These are phyloP conservation scores for Westerdykella ornata DNA, from an alignment of 2,329 filamentous ascomycete genomes.

Conservation along the genomic window DNA sequence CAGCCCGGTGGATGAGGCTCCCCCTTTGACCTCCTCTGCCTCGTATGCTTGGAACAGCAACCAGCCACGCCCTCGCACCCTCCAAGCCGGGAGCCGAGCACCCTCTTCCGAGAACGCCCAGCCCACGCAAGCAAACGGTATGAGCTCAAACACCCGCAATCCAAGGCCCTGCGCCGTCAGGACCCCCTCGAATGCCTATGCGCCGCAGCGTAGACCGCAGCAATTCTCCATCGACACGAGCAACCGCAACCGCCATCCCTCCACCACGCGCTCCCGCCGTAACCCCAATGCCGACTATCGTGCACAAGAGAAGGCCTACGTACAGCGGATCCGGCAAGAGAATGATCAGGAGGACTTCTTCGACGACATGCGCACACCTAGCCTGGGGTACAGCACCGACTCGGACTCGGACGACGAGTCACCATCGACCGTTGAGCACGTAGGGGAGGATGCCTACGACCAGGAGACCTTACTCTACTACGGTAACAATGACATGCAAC, in stretches of 20 bases:
- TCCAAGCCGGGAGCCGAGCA: constrained; percentile 1
- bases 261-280: constrained; percentile 48
- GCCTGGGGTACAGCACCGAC: constrained; percentile 61
- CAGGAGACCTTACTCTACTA: constrained; percentile 91
- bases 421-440: constrained; percentile 73
- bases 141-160: constrained; percentile 12
- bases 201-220: constrained; percentile 43
- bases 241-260: constrained; percentile 51
- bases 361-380: constrained; percentile 60
- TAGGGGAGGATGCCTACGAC: constrained; percentile 77
- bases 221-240: constrained; percentile 43
- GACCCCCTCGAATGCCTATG: constrained; percentile 47
- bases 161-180: constrained; percentile 40
- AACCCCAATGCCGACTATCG: constrained; percentile 69
- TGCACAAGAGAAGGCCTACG: constrained; percentile 89
- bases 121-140: constrained; percentile 14
- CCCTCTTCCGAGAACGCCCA: constrained; percentile 25
- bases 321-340: constrained; percentile 83
- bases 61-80: constrained; percentile 20
- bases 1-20: constrained; percentile 29
- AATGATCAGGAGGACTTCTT: constrained; percentile 63
- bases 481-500: constrained; percentile 80
- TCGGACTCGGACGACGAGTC: constrained; percentile 89
- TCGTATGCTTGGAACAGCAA: constrained; percentile 22
- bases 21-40: constrained; percentile 23